phyloP scores from a whole-genome alignment of 106 monocot species.

The Allium fistulosum region DNA sequence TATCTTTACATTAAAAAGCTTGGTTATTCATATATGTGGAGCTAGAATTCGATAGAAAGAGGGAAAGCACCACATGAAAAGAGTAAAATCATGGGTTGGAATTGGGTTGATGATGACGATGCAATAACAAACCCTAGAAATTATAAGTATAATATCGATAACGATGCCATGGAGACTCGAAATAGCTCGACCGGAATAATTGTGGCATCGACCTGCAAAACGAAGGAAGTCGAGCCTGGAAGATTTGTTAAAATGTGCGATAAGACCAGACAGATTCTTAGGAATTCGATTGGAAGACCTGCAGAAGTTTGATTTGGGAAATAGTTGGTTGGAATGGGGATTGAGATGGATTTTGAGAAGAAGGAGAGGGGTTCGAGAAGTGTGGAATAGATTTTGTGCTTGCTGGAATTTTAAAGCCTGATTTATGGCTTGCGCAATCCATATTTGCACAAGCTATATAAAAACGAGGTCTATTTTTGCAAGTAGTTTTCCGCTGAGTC shows the following conservation, averaged over 20 bases:
- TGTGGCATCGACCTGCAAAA: slow-evolving; percentile 19
- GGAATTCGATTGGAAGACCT: slow-evolving; percentile 11
- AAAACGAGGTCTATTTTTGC: too few relatives aligned
- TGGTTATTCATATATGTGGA: too few relatives aligned
- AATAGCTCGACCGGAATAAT: slow-evolving; percentile 13
- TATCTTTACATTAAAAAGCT: too few relatives aligned
- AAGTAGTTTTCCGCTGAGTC: too few relatives aligned
- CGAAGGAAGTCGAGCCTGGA: slow-evolving; percentile 20
- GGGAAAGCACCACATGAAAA: not conserved
- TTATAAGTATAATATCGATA: not conserved
- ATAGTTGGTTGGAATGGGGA: too few relatives aligned
- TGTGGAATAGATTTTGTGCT: too few relatives aligned
- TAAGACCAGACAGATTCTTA: slow-evolving; percentile 17
- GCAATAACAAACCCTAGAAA: not conserved
- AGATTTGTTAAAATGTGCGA: slow-evolving; percentile 21
- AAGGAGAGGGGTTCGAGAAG: too few relatives aligned
- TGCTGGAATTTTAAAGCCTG: too few relatives aligned
- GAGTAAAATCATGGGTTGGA: slow-evolving; percentile 7
- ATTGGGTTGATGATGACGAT: slow-evolving; percentile 1
- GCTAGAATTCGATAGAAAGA: not conserved
- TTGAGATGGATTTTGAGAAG: too few relatives aligned
- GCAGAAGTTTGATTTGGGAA: not conserved
- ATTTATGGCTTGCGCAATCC: too few relatives aligned
- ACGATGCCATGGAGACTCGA: not conserved
- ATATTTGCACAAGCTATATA: too few relatives aligned